Evolutionary conservation across 768 basidiomycete species (phyloP), one percentile per base, ranked within the genome.

Genomic region (Tricholoma bakamatsutake): DNA sequence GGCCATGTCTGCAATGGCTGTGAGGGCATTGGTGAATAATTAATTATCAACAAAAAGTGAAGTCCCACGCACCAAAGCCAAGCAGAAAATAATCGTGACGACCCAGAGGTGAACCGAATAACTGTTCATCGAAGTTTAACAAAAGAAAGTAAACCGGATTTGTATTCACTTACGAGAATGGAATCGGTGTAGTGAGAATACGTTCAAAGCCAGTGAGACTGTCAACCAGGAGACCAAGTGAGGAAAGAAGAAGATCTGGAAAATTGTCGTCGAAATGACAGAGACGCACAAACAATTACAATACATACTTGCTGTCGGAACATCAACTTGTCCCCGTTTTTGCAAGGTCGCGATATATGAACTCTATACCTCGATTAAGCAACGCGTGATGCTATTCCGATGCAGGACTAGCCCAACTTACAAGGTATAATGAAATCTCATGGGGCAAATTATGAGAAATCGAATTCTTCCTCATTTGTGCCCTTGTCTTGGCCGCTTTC

Each of bases 141-240:
- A 31, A 6, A 28, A 42, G 24, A 21, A 13, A 24, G 39, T 40
- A 42, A 10, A 30, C 30, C 6, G 40, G n/a, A 17, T 15, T 3
- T 11, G 5, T 1, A 17, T 45, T 2, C 4, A 68, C 79, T 40
- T 60, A 87, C 80, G 85, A 88, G 69, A 86, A 88, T 9, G 87
- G 88, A 45, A 90, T 87, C 3, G 87, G 87, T 1, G 86, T 87
- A 0, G 86, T 88, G 4, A 90, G 73, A 58, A 88, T 87, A 40
- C 88, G 73, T 62, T 90, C 87, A 1, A 89, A 72, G 4, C 84
- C 83, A 10, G 86, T 87, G 48, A 89, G 70, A 28, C 81, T 78
- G 54, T 88, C 85, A 3, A 84, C 81, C 18, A 87, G 76, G 57
- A 77, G 74, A 60, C 76, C 80, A 8, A 88, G 65, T 4, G 83